Conservation (phyloP, 2,329 filamentous ascomycete genomes). For the Metarhizium sp. region DNA sequence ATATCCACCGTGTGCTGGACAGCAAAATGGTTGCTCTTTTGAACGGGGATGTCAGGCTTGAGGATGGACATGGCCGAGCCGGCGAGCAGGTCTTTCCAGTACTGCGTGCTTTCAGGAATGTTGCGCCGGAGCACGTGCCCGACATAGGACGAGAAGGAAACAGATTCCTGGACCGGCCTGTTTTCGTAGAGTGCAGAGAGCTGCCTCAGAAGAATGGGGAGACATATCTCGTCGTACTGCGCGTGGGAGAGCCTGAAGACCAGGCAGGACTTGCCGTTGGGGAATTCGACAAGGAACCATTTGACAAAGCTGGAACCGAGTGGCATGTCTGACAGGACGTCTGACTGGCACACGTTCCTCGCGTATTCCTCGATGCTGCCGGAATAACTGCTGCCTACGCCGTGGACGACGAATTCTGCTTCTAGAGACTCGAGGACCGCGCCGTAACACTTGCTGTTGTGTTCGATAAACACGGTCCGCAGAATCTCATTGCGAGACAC, state of each 20-base stretch:
- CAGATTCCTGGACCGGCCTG: conserved; percentile 18
- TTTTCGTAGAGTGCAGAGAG: conserved; percentile 39
- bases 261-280: conserved; percentile 30
- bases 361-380: conserved; percentile 36
- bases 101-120: conserved; percentile 39
- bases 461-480: conserved; percentile 53
- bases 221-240: conserved; percentile 60
- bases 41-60: conserved; percentile 27
- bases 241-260: conserved; percentile 57
- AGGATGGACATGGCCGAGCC: conserved; percentile 42
- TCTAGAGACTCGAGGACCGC: conserved; percentile 48
- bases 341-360: conserved; percentile 42
- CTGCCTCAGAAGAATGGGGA: conserved; percentile 52
- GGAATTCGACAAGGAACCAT: conserved; percentile 41
- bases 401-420: conserved; percentile 40
- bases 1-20: conserved; percentile 35
- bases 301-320: conserved; percentile 52
- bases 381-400: conserved; percentile 11
- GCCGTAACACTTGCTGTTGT: conserved; percentile 39
- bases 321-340: conserved; percentile 45
- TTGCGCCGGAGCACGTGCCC: conserved; percentile 29
- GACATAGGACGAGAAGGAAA: conserved; percentile 38
- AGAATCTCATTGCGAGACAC: conserved; percentile 54
- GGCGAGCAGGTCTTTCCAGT: conserved; percentile 51
- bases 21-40: conserved; percentile 28